These are phyloP conservation scores for Metarhizium anisopliae DNA, from an alignment of 2,329 filamentous ascomycete species.

Conservation along the genomic window DNA sequence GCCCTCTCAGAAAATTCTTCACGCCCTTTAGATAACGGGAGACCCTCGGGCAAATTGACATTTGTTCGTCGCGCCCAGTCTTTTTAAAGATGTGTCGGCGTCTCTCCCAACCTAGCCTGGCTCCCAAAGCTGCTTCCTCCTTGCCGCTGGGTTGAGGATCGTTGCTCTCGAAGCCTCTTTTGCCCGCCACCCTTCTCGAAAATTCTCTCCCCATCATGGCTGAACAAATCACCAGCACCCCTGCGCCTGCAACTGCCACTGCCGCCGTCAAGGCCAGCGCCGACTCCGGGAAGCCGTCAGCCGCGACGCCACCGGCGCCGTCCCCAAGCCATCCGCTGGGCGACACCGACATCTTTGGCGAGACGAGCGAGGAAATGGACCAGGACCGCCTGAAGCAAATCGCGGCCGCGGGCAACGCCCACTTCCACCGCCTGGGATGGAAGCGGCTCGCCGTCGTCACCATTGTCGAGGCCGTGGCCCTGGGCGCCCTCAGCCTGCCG, in stretches of 20 bases:
- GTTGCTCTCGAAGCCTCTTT: not conserved
- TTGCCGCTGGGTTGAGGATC: not conserved
- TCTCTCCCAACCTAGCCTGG: not conserved
- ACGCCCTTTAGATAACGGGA: not conserved
- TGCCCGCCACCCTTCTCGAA: not conserved
- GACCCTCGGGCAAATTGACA: not conserved
- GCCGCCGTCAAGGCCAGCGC: constrained; percentile 1
- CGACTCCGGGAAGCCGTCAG: constrained; percentile 1
- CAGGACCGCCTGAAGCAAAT: constrained; percentile 31
- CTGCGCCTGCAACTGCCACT: not conserved
- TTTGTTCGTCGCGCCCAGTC: not conserved
- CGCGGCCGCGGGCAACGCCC: constrained; percentile 28
- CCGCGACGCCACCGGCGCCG: not conserved
- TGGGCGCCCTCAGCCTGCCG: constrained; percentile 38
- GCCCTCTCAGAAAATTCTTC: constrained; percentile 1
- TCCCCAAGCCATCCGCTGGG: not conserved
- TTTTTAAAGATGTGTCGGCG: not conserved
- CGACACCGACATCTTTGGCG: constrained; percentile 10
- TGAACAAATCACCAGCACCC: not conserved
- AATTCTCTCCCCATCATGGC: not conserved
- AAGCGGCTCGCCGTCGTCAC: constrained; percentile 40
- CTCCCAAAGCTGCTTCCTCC: not conserved
- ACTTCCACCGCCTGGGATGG: constrained; percentile 41
- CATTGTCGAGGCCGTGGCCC: constrained; percentile 41
- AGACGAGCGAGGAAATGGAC: constrained; percentile 17